These are phyloP conservation scores for Silene uniflora DNA, from an alignment of 148 eudicot genomes.

Conservation along the genomic window DNA sequence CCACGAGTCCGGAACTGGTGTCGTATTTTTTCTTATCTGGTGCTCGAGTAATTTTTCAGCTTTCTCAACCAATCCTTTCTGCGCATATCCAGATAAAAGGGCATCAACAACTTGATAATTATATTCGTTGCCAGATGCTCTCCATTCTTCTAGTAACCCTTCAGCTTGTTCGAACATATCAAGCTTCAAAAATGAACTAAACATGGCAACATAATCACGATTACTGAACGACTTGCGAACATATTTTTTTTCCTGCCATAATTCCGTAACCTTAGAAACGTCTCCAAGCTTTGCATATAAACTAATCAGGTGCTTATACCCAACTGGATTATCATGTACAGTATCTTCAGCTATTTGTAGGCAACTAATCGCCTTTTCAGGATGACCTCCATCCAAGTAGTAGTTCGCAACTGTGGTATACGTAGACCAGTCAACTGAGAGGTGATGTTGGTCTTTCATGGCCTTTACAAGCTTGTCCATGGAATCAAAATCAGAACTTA, in stretches of 20 bases:
- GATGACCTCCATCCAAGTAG: constrained; percentile 34
- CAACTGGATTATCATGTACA: constrained; percentile 25
- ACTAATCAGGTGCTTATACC: constrained; percentile 42
- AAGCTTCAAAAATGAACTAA: constrained; percentile 45
- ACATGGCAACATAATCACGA: constrained; percentile 38
- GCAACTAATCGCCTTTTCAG: no score
- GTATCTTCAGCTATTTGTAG: constrained; percentile 43
- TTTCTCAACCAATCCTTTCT: constrained; percentile 33
- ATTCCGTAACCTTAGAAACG: constrained; percentile 33
- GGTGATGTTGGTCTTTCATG: constrained; percentile 31
- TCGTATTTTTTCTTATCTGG: constrained; percentile 32
- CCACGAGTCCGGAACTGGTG: constrained; percentile 45
- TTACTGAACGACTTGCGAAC: constrained; percentile 37
- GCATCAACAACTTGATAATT: constrained; percentile 48
- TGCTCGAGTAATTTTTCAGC: constrained; percentile 41
- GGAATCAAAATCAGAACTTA: constrained; percentile 31
- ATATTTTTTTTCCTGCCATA: constrained; percentile 39
- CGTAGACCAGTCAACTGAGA: constrained; percentile 37
- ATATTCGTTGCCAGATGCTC: constrained; percentile 32
- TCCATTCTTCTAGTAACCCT: constrained; percentile 44
- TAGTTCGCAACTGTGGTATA: constrained; percentile 34
- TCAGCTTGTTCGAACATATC: constrained; percentile 40
- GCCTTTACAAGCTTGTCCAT: constrained; percentile 40
- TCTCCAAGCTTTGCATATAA: constrained; percentile 42
- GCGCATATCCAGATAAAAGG: constrained; percentile 43